Evolutionary conservation across 257 asterid genomes (phyloP), one percentile per base, ranked within the genome.

Genomic region (Voacanga thouarsii): DNA sequence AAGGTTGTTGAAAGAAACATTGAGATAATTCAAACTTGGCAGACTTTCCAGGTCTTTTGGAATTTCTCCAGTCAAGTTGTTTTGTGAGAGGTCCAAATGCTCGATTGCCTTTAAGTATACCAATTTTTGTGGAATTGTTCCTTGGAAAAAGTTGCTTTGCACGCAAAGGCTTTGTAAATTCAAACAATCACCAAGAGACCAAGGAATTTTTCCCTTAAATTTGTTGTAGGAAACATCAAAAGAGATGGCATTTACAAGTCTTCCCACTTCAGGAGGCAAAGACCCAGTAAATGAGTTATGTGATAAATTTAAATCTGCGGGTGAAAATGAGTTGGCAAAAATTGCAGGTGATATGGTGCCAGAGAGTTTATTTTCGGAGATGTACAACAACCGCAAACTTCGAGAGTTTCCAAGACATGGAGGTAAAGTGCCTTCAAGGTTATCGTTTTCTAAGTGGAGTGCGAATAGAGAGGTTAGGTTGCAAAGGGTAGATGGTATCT

Each of bases 1-100:
- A 15, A 78, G 59, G 19, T 41, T 50, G 71, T 84, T 84, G 41
- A 63, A 75, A 45, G 83, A 84, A n/a, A 83, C 78, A 74, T 80
- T 73, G 64, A 76, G 47, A 61, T 64, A 59, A 49, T 83, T 75
- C 72, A 83, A 39, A 77, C 64, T 33, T 41, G 60, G 71, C 77
- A 73, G 71, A 21, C 21, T 24, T 30, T 80, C 47, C 68, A 76
- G 63, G 53, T 66, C 66, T n/a, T 57, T 51, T 2, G 85, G 86
- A 55, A 83, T 80, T 72, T 57, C 14, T 39, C 81, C 83, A 5
- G 78, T 75, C 26, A 83, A 55, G 45, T 72, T 75, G 80, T 33
- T 33, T 2, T 33, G 37, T 33, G 37, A 33, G 37, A 33, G 2
- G 2, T 33, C 2, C 37, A 33, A 71, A 5, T n/a, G 14, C 14